These are phyloP conservation scores for Hyphopichia wangnamkhiaoensis DNA, from an alignment of 1,139 yeast species.

Conservation along the genomic window DNA sequence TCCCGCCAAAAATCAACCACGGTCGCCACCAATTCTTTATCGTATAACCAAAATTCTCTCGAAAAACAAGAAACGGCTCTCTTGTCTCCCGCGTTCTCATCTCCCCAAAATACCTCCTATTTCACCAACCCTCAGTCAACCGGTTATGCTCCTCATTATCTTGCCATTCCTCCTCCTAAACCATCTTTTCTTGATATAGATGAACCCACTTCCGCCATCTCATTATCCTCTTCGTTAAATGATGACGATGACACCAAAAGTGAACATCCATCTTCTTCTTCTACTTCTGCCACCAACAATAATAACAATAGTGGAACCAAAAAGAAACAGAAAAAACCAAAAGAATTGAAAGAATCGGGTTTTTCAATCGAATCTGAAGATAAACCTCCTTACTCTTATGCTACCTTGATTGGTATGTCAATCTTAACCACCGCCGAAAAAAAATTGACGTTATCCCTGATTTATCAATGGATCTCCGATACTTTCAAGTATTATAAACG, in stretches of 20 bases:
- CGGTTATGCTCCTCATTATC: not conserved
- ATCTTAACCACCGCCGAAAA: conserved; percentile 81
- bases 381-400: conserved; percentile 95
- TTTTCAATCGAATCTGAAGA: conserved; percentile 45
- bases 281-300: conserved; percentile 15
- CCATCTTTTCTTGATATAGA: conserved; percentile 14
- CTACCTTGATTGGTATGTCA: conserved; percentile 92
- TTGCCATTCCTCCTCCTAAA: conserved; percentile 13
- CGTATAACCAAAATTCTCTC: conserved; percentile 5
- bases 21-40: no score
- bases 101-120: conserved; percentile 32
- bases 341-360: conserved; percentile 28
- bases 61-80: conserved; percentile 16
- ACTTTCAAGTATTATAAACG: conserved; percentile 82
- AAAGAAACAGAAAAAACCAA: conserved; percentile 26
- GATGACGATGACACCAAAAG: not conserved
- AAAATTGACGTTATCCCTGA: conserved; percentile 83
- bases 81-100: conserved; percentile 53
- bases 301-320: conserved; percentile 17
- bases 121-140: not conserved
- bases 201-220: not conserved
- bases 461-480: conserved; percentile 88
- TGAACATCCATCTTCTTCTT: conserved; percentile 7
- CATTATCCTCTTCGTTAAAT: not conserved
- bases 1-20: no score